Base-by-base conservation (phyloP, 2,329 filamentous ascomycete species). In the Elsinoe necatrix region DNA sequence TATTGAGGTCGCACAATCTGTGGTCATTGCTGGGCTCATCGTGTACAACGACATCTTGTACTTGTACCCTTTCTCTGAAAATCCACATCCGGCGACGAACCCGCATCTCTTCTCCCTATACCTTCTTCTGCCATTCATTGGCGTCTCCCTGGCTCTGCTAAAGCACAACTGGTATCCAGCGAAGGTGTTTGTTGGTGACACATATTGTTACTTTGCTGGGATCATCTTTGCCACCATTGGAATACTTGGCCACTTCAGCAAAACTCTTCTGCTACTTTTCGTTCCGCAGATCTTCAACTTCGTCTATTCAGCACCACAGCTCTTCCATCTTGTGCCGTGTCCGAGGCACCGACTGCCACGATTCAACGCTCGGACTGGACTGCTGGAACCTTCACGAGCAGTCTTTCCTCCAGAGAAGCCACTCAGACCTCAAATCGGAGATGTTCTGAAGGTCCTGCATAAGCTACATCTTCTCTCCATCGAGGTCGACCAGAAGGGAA, bases 141-240 rank as follows among this genome's bases (percentile, higher is more conserved):
- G 90, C 51, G 93, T 96, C 55, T 96, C 90, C 6, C 72, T 87
- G 52, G 93, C 93, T 7, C 79, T 98, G 14, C 81, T 93, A 67
- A 82, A 75, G 69, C 91, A 98, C 76, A 98, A 98, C 72, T 95
- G 90, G 88, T 98, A 90, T 68, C 93, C 93, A 0, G 89, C 92
- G 21, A 85, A 84, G 65, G 93, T 97, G 8, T 98, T 98, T 67
- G 92, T 97, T 8, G 93, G 93, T 57, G 93, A 98, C 72, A 98
- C 93, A 3, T 98, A 97, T 79, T 98, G 93, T 79, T 98, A 98
- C 75, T 96, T 98, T 71, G 93, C 93, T 0, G 93, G 93, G 63
- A 98, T 98, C 90, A 88, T 97, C 37, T 98, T 98, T 69, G 93
- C 92, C 55, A 91, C 96, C 43, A 93, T 97, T 62, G 90, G 89